Evolutionary conservation across 306 rosid genomes (phyloP), one percentile per base, ranked within the genome.

Genomic region (Coriaria nepalensis): DNA sequence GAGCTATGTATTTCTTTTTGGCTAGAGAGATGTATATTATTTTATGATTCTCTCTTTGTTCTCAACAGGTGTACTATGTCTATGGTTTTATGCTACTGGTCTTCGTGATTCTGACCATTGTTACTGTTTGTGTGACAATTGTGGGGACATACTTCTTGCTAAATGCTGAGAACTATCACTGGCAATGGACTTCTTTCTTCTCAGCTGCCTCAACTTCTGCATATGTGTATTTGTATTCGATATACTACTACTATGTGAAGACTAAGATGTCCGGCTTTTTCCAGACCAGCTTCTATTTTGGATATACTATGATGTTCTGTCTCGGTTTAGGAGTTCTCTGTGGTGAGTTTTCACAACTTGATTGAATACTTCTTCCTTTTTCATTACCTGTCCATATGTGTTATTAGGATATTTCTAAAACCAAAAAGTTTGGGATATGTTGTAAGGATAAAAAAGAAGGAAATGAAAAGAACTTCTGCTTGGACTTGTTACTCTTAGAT

Each of bases 141-240:
- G 97, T 88, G 67, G 97, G 97, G 51, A 78, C 97, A 15, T 88
- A 88, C 77, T 88, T 88, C 69, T 73, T 88, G 77, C 78, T 88
- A 49, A 88, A 88, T 61, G 97, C 97, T 53, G 97, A 88, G 78
- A 88, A 88, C 80, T 88, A 88, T 77, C 85, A 88, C 79, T 88
- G 97, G 97, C 93, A 74, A 65, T 88, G 97, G 97, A 88, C 97
- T 50, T 88, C 97, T 68, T 88, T 88, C 86, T 81, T 81, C 70
- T 88, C 97, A 12, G 97, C 97, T 40, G 97, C 97, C 57, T 88
- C 97, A 9, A 88, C 97, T 13, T 88, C 95, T 45, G 86, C 81
- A 39, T 88, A 88, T 6, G 95, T 88, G 52, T 88, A 83, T 76
- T 62, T 88, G 68, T 88, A 88, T 58, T 83, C 97, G 4, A 68